Percentiles rank a stretch among this genome's conserved stretches.
phyloP scores from a whole-genome alignment of 2,329 filamentous ascomycete genomes.

The Ascomycota sp. region DNA sequence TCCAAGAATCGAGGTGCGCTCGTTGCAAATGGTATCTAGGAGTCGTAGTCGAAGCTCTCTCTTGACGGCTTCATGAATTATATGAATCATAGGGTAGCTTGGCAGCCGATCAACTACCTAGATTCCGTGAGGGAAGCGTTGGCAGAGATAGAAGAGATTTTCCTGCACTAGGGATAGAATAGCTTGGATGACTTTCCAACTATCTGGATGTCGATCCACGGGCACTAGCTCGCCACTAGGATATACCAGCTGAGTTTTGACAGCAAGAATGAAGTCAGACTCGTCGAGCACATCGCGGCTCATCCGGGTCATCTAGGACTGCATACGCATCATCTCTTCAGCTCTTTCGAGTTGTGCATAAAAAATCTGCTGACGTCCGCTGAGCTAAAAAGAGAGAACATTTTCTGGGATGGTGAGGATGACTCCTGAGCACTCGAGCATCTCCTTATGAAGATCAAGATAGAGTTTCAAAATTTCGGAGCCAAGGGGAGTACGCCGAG shows the following conservation, averaged over 20 bases:
- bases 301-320: conserved; percentile 24
- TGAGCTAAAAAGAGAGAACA: conserved; percentile 42
- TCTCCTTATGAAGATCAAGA: conserved; percentile 6
- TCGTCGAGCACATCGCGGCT: conserved; percentile 46
- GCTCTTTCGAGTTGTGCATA: conserved; percentile 22
- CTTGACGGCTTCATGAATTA: conserved; percentile 28
- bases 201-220: conserved; percentile 30
- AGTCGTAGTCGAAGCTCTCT: conserved; percentile 20
- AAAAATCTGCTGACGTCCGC: conserved; percentile 34
- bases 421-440: conserved; percentile 21
- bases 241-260: conserved; percentile 36
- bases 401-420: conserved; percentile 43
- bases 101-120: conserved; percentile 20
- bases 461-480: conserved; percentile 17
- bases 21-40: conserved; percentile 18
- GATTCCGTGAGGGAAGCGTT: conserved; percentile 15
- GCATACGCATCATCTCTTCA: conserved; percentile 25
- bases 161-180: conserved; percentile 19
- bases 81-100: conserved; percentile 35
- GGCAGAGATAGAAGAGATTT: conserved; percentile 16
- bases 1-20: conserved; percentile 4
- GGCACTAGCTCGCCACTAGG: conserved; percentile 25
- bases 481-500: conserved; percentile 17
- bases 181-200: conserved; percentile 25
- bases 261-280: conserved; percentile 32